Base-by-base conservation (phyloP, 768 basidiomycete species). In the Lyophyllum decastes region DNA sequence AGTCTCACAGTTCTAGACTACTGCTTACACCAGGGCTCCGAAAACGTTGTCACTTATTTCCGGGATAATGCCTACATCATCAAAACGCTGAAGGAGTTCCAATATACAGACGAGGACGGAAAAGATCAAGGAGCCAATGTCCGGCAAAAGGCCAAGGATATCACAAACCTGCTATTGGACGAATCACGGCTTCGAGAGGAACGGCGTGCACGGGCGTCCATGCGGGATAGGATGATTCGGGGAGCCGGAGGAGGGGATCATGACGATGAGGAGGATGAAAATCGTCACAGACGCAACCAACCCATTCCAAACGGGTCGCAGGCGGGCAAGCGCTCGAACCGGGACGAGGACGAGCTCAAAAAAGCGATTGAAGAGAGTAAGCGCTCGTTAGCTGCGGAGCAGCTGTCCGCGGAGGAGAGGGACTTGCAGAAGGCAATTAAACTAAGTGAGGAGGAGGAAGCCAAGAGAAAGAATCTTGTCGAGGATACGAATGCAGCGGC, bases 111-210 rank as follows among this genome's bases (percentile, higher is more conserved):
- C 72, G 97, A 98, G 66, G 88, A 92, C 38, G 91, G 89, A 50
- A 97, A 97, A 72, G 97, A 99, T 70, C 94, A 97, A 67, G 97
- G 97, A 34, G 94, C 94, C n/a, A 99, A 98, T 72, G 93, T 95
- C 16, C 86, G 94, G 22, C 93, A 95, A 72, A 95, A 96, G 74
- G 97, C 97, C 12, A 98, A 99, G 71, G 97, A 98, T 64, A 98
- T 99, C 72, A 95, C 94, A 34, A 95, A 94, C 68, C 84, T 98
- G 12, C 81, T 99, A 25, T 81, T 84, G 70, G 97, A 99, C 69
- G 88, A 96, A 54, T 74, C 78, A 2, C 87, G 97, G 9, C 82
- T 99, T 47, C 83, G 93, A 11, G 86, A 92, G 61, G 95, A 96
- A 71, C 84, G 97, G 30, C 82, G 87, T 16, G 82, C 85, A 40